These are phyloP conservation scores for Chaetomidium leptoderma DNA, from an alignment of 495 filamentous ascomycete genomes.

Conservation along the genomic window DNA sequence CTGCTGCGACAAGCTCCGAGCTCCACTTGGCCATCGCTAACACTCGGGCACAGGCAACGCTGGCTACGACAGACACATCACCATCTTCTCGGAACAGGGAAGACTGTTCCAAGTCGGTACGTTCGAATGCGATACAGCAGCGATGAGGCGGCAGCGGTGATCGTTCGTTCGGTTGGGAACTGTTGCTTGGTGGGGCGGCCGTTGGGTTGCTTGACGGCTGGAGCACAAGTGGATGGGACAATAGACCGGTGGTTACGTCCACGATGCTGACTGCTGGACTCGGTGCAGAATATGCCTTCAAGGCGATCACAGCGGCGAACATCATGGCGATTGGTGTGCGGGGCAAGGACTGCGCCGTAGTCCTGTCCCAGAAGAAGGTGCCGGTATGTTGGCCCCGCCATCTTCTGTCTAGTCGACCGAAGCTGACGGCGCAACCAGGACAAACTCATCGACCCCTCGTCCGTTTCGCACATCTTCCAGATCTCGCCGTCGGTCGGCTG, in stretches of 20 bases:
- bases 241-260: not conserved
- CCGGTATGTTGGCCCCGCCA: conserved; percentile 64
- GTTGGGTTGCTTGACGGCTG: not conserved
- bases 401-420: not conserved
- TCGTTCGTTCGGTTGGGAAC: not conserved
- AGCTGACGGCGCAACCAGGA: conserved; percentile 55
- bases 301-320: conserved; percentile 97
- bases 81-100: conserved; percentile 98
- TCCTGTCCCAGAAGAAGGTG: conserved; percentile 98
- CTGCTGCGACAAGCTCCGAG: conserved; percentile 23
- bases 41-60: conserved; percentile 66
- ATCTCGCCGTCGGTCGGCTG: conserved; percentile 94
- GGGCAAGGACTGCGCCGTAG: conserved; percentile 94
- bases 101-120: conserved; percentile 98
- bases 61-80: conserved; percentile 97
- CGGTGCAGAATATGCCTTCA: conserved; percentile 99
- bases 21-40: conserved; percentile 29
- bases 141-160: not conserved
- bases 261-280: conserved; percentile 30
- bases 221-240: conserved; percentile 1
- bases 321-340: conserved; percentile 95
- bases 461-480: conserved; percentile 95
- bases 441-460: conserved; percentile 96
- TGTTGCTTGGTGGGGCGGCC: too few species aligned
- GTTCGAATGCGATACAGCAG: conserved; percentile 34